Percentiles rank a stretch among this genome's conserved stretches.
Conservation (phyloP, 2,329 filamentous ascomycete species). For the Aspergillus cejpii region DNA sequence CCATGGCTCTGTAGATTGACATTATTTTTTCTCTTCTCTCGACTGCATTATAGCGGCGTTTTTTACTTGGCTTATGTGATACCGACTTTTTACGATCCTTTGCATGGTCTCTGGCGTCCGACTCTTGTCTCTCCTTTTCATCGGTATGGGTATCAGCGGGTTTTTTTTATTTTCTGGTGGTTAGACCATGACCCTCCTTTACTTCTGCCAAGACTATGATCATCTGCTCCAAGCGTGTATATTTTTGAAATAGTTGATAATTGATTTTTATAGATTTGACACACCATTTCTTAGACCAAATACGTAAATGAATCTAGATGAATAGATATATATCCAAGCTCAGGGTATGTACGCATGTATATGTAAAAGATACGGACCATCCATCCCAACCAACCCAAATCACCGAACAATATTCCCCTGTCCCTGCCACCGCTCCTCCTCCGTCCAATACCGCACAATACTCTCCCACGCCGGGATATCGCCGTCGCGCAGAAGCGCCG, state of each 20-base stretch:
- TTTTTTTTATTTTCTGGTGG: neutral
- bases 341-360: neutral
- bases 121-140: neutral
- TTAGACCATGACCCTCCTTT: neutral
- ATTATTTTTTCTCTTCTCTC: neutral
- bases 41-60: neutral
- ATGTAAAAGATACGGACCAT: neutral
- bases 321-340: neutral
- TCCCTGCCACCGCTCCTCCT: slow-evolving; percentile 43
- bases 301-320: too few species aligned
- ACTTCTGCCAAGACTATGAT: neutral
- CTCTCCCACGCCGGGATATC: slow-evolving; percentile 43
- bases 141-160: neutral
- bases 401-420: slow-evolving; percentile 4
- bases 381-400: neutral
- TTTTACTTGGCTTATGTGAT: neutral
- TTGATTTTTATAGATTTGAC: too few species aligned
- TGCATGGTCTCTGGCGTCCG: neutral
- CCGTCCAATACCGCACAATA: slow-evolving; percentile 44
- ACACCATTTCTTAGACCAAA: too few species aligned
- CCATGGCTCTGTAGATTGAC: slow-evolving; percentile 35
- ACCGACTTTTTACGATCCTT: neutral
- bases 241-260: too few species aligned
- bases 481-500: slow-evolving; percentile 41
- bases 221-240: neutral